Conservation (phyloP, 441 rosid species). For the Populus hybrid region DNA sequence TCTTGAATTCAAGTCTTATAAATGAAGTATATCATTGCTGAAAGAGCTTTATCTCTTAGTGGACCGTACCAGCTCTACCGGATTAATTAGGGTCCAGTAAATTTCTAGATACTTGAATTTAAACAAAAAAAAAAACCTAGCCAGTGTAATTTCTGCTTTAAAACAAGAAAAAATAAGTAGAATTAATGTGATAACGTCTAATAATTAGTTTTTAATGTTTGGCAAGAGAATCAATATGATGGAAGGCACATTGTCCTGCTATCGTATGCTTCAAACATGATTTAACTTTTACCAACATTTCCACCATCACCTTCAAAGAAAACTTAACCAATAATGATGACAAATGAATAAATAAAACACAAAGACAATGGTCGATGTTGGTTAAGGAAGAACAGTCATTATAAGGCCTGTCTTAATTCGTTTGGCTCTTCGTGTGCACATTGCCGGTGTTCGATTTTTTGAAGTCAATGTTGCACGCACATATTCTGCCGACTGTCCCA, state of each 20-base stretch:
- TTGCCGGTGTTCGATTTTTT: not conserved
- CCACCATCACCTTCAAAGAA: slow-evolving; percentile 11
- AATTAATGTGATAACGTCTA: too few species aligned
- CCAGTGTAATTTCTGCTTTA: too few species aligned
- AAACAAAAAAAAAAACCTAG: too few species aligned
- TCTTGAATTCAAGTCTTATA: too few species aligned
- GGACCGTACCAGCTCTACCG: accelerated
- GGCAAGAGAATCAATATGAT: too few species aligned
- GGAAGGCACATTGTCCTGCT: not conserved
- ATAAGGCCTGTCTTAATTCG: not conserved
- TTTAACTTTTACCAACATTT: slow-evolving; percentile 23
- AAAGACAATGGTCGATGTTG: slow-evolving; percentile 17
- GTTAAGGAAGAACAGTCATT: slow-evolving; percentile 13
- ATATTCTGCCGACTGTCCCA: slow-evolving; percentile 13
- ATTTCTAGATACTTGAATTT: too few species aligned
- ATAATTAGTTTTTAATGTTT: too few species aligned
- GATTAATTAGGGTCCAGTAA: too few species aligned
- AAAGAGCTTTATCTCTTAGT: too few species aligned
- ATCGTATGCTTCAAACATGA: not conserved
- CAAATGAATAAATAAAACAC: not conserved
- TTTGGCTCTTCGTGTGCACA: not conserved
- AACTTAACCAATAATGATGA: not conserved
- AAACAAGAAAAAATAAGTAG: too few species aligned
- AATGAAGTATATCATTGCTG: too few species aligned
- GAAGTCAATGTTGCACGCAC: slow-evolving; percentile 19